Base-by-base conservation (phyloP, 352 stramenopile genomes). In the Phytophthora syringae region DNA sequence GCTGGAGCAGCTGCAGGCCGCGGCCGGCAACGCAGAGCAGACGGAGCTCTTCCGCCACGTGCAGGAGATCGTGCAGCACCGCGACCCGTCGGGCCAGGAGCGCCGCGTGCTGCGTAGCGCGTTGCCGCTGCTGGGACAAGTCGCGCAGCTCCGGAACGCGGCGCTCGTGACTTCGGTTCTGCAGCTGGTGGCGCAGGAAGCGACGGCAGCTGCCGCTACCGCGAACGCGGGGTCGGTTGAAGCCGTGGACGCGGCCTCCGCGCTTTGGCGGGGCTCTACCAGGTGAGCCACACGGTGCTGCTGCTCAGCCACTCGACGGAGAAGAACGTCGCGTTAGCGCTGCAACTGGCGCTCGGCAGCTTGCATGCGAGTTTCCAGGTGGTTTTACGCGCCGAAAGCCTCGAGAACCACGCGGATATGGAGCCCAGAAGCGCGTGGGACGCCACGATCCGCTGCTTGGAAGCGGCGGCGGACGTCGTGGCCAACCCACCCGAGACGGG, bases 301-400 rank as follows among this genome's bases (percentile, higher is more conserved):
- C 69, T 92, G 67, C 78, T 92, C 16, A 84, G 80, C 68, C 86
- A 82, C 64, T 87, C 82, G 25, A 92, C 55, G 30, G 86, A 92
- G 65, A 89, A 90, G 74, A 92, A 91, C 69, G 80, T 83, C 48
- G 44, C 79, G 30, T 50, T 74, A 36, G 76, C 82, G 44, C 71
- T 94, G 32, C 80, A 89, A 36, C 34, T 84, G 48, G 74, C 71
- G 28, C 79, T 80, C 20, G 20, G 39, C 7, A 64, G 36, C 6
- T 59, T 89, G 10, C 70, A 79, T 15, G 50, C 77, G 36, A 80
- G 72, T 25, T 89, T 90, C 57, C 60, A 81, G 52, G 39, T 72
- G 11, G 74, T 77, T 11, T 15, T 75, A 3, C 24, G 36, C 2
- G 72, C 64, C 16, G 47, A 79, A 10, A 51, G 40, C 3, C 51